These are phyloP conservation scores for Neurospora sp. DNA, from an alignment of 495 filamentous ascomycete genomes.

Conservation along the genomic window DNA sequence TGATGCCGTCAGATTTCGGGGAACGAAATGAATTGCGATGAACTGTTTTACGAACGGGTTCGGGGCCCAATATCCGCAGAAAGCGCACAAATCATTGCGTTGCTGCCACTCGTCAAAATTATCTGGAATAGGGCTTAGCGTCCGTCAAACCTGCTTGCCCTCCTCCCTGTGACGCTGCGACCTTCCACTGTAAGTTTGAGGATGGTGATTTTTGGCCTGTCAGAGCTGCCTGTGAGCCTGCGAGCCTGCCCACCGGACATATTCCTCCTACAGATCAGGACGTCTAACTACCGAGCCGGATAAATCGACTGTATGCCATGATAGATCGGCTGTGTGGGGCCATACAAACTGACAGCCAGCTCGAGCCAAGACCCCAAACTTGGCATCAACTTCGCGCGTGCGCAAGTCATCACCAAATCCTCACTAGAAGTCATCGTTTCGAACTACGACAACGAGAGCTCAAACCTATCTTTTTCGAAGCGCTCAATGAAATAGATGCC, in stretches of 20 bases:
- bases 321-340: too few species aligned
- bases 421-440: too few species aligned
- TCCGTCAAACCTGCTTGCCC: neutral
- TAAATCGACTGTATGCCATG: too few species aligned
- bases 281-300: neutral
- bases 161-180: neutral
- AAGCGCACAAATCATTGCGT: neutral
- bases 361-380: too few species aligned
- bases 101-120: conserved; percentile 31
- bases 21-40: neutral
- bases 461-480: too few species aligned
- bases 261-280: neutral
- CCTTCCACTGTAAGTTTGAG: neutral
- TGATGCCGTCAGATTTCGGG: too few species aligned
- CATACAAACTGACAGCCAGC: too few species aligned
- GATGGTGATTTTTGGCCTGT: neutral
- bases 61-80: neutral
- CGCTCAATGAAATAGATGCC: too few species aligned
- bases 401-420: too few species aligned
- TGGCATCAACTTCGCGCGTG: too few species aligned
- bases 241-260: neutral
- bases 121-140: conserved; percentile 37
- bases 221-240: too few species aligned
- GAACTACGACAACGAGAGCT: too few species aligned
- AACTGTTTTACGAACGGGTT: neutral